These are phyloP conservation scores for Dinochytrium kinnereticum DNA, from an alignment of 371 early-diverging fungal genomes.

Conservation along the genomic window DNA sequence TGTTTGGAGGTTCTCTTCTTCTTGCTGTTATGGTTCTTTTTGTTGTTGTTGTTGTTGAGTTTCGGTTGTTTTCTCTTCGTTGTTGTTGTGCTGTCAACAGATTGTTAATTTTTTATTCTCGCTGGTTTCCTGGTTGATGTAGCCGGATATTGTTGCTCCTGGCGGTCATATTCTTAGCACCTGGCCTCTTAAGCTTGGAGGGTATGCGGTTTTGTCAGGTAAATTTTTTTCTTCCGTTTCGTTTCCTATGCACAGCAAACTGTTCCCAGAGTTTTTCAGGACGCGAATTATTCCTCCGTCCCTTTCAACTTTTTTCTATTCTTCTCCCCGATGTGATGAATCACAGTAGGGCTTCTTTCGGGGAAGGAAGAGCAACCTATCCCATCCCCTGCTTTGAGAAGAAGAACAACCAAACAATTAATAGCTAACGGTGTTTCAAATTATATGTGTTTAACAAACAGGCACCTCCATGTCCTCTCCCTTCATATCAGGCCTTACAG, in stretches of 20 bases:
- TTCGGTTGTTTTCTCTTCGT: not conserved
- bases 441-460: not conserved
- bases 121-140: no score
- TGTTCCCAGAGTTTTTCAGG: no score
- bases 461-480: constrained; percentile 61
- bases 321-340: no score
- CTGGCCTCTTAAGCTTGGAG: constrained; percentile 18
- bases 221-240: not conserved
- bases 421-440: no score
- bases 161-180: constrained; percentile 43
- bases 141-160: constrained; percentile 40
- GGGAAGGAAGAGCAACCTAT: not conserved
- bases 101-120: no score
- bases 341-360: no score
- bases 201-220: constrained; percentile 45
- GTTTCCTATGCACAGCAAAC: no score
- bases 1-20: not conserved
- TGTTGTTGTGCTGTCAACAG: not conserved
- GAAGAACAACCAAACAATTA: not conserved
- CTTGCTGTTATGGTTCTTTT: not conserved
- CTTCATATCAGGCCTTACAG: constrained; percentile 38
- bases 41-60: not conserved
- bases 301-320: no score
- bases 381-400: not conserved
- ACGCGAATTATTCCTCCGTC: no score